Conservation (phyloP, 1,284 basidiomycete genomes). For the Cryptococcus maquisensis region DNA sequence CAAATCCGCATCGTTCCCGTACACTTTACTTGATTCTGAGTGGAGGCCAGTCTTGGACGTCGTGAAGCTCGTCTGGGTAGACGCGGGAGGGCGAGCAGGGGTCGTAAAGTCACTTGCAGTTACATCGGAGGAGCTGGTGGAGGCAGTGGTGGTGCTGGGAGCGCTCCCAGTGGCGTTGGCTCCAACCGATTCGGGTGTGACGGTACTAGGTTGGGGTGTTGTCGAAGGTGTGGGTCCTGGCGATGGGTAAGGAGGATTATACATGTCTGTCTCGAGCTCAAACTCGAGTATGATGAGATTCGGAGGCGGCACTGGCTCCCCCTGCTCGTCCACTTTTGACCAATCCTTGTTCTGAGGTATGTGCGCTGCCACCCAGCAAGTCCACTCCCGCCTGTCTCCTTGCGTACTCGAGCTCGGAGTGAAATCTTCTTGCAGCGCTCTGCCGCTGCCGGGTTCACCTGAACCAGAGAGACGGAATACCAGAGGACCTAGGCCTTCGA, state of each 20-base stretch:
- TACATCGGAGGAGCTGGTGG: neutral
- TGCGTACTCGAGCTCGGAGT: constrained; percentile 8
- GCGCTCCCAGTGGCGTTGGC: neutral
- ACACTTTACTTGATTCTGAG: constrained; percentile 37
- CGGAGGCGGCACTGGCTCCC: constrained; percentile 23
- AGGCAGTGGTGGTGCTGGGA: neutral
- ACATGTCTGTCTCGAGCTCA: constrained; percentile 67
- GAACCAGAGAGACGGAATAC: constrained; percentile 70
- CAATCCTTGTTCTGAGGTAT: constrained; percentile 50
- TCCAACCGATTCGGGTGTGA: constrained; percentile 27
- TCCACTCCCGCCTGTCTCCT: constrained; percentile 58
- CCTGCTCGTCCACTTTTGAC: constrained; percentile 29
- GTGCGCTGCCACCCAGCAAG: constrained; percentile 79
- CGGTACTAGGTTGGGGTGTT: constrained; percentile 3
- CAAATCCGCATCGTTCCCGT: constrained; percentile 50
- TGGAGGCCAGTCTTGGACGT: constrained; percentile 1
- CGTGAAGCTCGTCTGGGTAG: too few relatives aligned
- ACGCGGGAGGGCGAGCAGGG: too few relatives aligned
- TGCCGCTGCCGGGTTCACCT: constrained; percentile 58
- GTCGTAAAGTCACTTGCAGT: too few relatives aligned
- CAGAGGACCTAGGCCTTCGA: constrained; percentile 53
- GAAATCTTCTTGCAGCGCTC: constrained; percentile 44
- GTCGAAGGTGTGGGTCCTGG: constrained; percentile 12
- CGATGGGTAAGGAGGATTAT: constrained; percentile 68
- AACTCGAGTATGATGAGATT: constrained; percentile 70